These are phyloP conservation scores for Truncatella angustata DNA, from an alignment of 2,329 filamentous ascomycete genomes.

Conservation along the genomic window DNA sequence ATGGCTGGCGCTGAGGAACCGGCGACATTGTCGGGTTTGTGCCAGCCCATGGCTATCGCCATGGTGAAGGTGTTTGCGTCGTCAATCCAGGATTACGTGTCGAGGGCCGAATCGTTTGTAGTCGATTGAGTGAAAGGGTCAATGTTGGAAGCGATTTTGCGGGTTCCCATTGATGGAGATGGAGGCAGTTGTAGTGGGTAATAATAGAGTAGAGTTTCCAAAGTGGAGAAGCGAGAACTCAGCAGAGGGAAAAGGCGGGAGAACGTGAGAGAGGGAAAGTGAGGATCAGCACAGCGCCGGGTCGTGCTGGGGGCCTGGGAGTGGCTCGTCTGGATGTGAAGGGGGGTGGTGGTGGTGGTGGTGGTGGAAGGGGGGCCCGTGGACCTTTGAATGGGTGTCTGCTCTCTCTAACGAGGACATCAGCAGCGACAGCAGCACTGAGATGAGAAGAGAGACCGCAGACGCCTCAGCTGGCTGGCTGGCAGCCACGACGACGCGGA, in stretches of 20 bases:
- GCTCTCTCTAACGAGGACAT: too few species aligned
- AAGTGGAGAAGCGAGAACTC: constrained; percentile 13
- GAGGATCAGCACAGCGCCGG: not conserved
- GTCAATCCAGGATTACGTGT: constrained; percentile 45
- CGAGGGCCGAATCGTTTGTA: constrained; percentile 17
- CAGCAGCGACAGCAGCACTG: not conserved
- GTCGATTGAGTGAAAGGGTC: constrained; percentile 12
- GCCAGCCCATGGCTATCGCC: constrained; percentile 68
- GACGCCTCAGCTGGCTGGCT: too few species aligned
- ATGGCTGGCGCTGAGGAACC: constrained; percentile 71
- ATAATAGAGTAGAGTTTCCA: constrained; percentile 10
- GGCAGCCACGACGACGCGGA: too few species aligned
- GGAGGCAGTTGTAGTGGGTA: constrained; percentile 11
- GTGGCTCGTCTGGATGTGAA: too few species aligned
- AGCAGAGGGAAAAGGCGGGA: not conserved
- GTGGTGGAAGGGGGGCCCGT: not conserved
- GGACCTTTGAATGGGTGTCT: too few species aligned
- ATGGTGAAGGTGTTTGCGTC: constrained; percentile 50
- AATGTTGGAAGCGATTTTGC: constrained; percentile 21
- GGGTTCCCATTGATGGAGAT: constrained; percentile 26
- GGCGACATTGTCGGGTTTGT: constrained; percentile 72
- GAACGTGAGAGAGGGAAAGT: not conserved
- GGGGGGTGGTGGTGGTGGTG: not conserved
- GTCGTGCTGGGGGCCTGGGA: not conserved
- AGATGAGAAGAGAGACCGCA: not conserved